Base-by-base conservation (phyloP, 371 early-diverging fungal genomes). In the Umbelopsis sp. region DNA sequence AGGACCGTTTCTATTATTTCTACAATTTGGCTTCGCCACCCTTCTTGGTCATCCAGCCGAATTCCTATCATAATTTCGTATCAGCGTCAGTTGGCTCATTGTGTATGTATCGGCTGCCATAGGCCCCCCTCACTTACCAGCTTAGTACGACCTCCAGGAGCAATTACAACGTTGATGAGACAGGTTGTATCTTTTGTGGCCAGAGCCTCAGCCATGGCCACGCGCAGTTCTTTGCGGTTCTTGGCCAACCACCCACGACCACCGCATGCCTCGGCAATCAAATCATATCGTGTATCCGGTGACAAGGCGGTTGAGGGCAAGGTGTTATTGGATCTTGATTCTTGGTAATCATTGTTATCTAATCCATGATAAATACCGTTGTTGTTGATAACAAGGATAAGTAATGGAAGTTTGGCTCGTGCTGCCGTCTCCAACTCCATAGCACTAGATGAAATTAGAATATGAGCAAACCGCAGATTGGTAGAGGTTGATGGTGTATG, bases 341-440 rank as follows among this genome's bases (percentile, higher is more conserved):
- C 25, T 37, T 68, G 68, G 69, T 73, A 88, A 4, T 81, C 79
- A 50, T 80, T 48, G 2, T 68, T 48, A 8, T 85, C 86, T 46
- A 92, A 67, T 2, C 94, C 94, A 72, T 85, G 86, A 73, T 93
- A 93, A 20, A 94, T 91, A 35, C 94, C 94, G 44, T 85, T 89
- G 76, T 94, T 94, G 74, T 94, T 94, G 67, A 94, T 90, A 5
- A 94, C 88, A 29, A 94, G 81, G 25, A 92, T 80, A 4, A 92
- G 52, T 7, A 93, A 72, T 4, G 92, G 89, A 37, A 93, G 72
- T 14, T 82, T 77, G 22, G 81, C 76, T n/a, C 94, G 83, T 18
- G 85, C 80, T 1, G 91, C 92, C 14, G 94, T 93, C 72, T 94
- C 94, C 22, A 93, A 69, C 73, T 94, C 94, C 88, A 92, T 91